Base-by-base conservation (phyloP, 225 moss, liverwort and hornwort genomes). In the Pleurozium schreberi region DNA sequence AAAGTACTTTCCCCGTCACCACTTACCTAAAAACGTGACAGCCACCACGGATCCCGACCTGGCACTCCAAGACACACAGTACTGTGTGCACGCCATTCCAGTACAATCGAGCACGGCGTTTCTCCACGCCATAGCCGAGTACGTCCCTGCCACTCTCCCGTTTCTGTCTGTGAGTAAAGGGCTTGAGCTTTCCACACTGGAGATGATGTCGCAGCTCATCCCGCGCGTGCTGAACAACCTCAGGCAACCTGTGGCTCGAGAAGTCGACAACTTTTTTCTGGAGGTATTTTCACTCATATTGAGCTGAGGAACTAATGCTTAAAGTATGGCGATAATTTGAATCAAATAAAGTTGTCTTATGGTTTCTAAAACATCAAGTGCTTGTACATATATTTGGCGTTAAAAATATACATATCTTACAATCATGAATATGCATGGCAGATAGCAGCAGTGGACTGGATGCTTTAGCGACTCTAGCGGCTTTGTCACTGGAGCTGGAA, bases 181-280 rank as follows among this genome's bases (percentile, higher is more conserved):
- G 25, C 85, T 98, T 86, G 98, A 98, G 93, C 95, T 98, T 53
- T 93, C 95, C 14, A 96, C 97, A 3, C 89, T 98, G 25, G 98
- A 98, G 83, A 98, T 98, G 98, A 98, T 98, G 98, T 98, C 98
- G 25, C 97, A 98, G 67, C 93, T 98, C 76, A 98, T 98, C 27
- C 98, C 98, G 23, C 92, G 98, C 50, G 96, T 97, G 11, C 91
- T 98, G 28, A 96, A 96, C 33, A 98, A 98, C 80, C 96, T 96
- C 23, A 83, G 97, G 27, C 98, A 98, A 78, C 98, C 98, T 6
- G 95, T 98, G 7, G 97, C 93, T 34, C n/a, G 90, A 95, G 97
- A 90, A 97, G 97, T 91, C 95, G 98, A 68, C 97, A 99, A 80
- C 96, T 99, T 31, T 99, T 99, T 82, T 96, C 96, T 76, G 96